A percentile compares a stretch with the other conserved stretches of the same genome.
phyloP scores from a whole-genome alignment of 805 yeast species.

The Lipomyces sp. region DNA sequence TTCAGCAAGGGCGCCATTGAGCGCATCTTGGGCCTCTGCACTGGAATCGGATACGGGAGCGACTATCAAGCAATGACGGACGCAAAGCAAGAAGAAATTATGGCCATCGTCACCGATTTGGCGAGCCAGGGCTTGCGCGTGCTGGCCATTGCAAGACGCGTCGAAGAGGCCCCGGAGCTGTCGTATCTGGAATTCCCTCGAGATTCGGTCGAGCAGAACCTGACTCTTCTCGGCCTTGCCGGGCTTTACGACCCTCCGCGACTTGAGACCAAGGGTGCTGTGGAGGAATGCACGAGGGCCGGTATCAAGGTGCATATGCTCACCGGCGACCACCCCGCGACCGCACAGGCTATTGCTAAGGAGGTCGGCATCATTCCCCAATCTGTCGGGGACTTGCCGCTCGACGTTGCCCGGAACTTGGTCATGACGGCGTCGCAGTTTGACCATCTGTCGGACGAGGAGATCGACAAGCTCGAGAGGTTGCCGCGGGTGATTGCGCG shows the following conservation, averaged over 20 bases:
- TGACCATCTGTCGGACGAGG: slow-evolving; percentile 57
- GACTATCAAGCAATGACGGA: slow-evolving; percentile 38
- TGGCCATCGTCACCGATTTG: slow-evolving; percentile 54
- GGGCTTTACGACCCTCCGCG: slow-evolving; percentile 84
- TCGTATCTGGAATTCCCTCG: slow-evolving; percentile 39
- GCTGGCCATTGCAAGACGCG: slow-evolving; percentile 61
- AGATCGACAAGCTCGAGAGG: slow-evolving; percentile 61
- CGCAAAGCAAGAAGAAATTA: slow-evolving; percentile 44
- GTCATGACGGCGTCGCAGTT: slow-evolving; percentile 74
- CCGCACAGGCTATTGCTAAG: slow-evolving; percentile 75
- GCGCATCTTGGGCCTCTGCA: slow-evolving; percentile 57
- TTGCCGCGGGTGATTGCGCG: slow-evolving; percentile 76
- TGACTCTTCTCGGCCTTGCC: slow-evolving; percentile 62
- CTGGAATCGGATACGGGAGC: slow-evolving; percentile 36
- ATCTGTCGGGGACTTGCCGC: slow-evolving; percentile 42
- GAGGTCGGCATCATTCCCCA: slow-evolving; percentile 74
- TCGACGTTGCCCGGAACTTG: slow-evolving; percentile 35
- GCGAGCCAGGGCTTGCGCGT: slow-evolving; percentile 70
- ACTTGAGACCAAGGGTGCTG: slow-evolving; percentile 62
- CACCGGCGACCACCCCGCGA: slow-evolving; percentile 77
- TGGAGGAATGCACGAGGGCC: slow-evolving; percentile 63
- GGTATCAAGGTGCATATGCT: slow-evolving; percentile 79
- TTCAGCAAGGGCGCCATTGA: slow-evolving; percentile 78
- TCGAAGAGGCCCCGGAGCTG: slow-evolving; percentile 21
- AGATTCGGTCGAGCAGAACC: slow-evolving; percentile 48